Evolutionary conservation across 495 filamentous ascomycete genomes (phyloP).

Genomic region (Hypoxylon lienhwacheense): DNA sequence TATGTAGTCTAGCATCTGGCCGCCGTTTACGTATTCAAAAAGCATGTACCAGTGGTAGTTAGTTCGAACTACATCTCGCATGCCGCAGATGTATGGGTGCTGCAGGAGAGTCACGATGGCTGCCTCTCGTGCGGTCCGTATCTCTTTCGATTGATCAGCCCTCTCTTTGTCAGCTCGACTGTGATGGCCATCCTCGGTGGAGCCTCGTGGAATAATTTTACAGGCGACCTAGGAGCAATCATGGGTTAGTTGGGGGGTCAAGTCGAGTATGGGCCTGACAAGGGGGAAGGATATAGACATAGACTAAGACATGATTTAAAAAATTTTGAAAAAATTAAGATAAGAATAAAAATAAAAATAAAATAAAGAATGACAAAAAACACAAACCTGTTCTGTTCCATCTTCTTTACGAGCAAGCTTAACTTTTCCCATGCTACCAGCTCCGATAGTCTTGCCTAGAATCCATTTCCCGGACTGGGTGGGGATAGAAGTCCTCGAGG

Average conservation of each 20-base stretch:
- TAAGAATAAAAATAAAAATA: not conserved
- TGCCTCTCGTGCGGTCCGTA: slow-evolving; percentile 92
- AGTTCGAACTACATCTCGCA: slow-evolving; percentile 92
- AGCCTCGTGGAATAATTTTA: slow-evolving; percentile 93
- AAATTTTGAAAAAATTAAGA: slow-evolving; percentile 5
- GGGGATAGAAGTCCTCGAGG: slow-evolving; percentile 79
- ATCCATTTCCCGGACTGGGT: slow-evolving; percentile 86
- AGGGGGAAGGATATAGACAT: no score
- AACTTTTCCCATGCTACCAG: slow-evolving; percentile 96
- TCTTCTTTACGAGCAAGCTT: slow-evolving; percentile 83
- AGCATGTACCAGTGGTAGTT: slow-evolving; percentile 99
- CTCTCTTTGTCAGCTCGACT: slow-evolving; percentile 78
- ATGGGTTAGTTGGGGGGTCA: slow-evolving; percentile 7
- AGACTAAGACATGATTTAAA: not conserved
- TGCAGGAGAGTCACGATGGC: slow-evolving; percentile 94
- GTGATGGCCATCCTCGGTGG: slow-evolving; percentile 74
- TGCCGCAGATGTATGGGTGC: slow-evolving; percentile 95
- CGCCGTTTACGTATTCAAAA: slow-evolving; percentile 98
- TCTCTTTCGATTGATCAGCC: slow-evolving; percentile 93
- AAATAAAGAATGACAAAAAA: not conserved
- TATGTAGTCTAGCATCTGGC: slow-evolving; percentile 99
- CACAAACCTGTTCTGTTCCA: slow-evolving; percentile 74
- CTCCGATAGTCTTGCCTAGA: slow-evolving; percentile 95
- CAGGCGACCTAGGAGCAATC: slow-evolving; percentile 73
- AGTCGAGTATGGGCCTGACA: no score